Percentiles rank a stretch among this genome's conserved stretches.
Conservation (phyloP, 305 asterid genomes). For the Fraxinus paxiana region DNA sequence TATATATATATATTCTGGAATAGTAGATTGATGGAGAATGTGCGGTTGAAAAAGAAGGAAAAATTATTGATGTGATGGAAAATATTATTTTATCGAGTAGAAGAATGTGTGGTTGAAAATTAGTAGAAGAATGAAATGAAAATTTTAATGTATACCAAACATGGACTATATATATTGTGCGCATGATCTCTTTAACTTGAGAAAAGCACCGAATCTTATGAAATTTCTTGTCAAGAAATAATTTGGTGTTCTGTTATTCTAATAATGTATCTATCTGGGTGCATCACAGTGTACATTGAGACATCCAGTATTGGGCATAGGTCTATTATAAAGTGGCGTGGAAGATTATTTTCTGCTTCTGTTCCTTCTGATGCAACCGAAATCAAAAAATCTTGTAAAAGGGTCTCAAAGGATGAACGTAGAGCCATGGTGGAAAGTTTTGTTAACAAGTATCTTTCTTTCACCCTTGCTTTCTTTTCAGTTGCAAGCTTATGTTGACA, state of each 20-base stretch:
- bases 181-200: conserved; percentile 14
- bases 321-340: conserved; percentile 22
- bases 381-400: conserved; percentile 26
- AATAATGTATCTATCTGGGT: conserved; percentile 8
- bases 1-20: too few relatives aligned
- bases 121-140: too few relatives aligned
- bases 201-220: neutral
- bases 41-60: too few relatives aligned
- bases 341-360: conserved; percentile 32
- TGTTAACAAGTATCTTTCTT: conserved; percentile 35
- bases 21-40: too few relatives aligned
- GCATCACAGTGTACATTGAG: conserved; percentile 27
- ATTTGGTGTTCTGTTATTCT: neutral
- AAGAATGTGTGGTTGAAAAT: too few relatives aligned
- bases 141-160: too few relatives aligned
- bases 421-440: conserved; percentile 36
- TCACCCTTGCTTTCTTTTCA: conserved; percentile 9
- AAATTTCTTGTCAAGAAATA: neutral
- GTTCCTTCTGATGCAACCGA: conserved; percentile 26
- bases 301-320: conserved; percentile 20
- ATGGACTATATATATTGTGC: neutral
- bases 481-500: conserved; percentile 8
- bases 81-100: too few relatives aligned
- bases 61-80: too few relatives aligned
- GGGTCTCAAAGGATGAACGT: conserved; percentile 37